Conservation (phyloP, 225 moss, liverwort and hornwort genomes). For the Anthoceros angustus region DNA sequence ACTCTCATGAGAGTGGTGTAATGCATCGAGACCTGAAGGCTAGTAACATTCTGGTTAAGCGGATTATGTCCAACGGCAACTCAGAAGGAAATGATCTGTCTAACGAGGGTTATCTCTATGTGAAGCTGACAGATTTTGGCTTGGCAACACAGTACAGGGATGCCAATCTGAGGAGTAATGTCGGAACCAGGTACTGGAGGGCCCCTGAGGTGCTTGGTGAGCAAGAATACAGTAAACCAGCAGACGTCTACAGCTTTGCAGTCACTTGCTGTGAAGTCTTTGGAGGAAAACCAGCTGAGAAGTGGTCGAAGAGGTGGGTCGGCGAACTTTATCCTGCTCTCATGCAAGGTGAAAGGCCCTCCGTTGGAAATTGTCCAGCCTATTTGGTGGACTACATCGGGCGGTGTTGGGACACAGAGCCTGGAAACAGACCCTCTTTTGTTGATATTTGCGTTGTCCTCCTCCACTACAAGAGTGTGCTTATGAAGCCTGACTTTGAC, state of each 20-base stretch:
- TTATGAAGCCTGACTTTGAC: not conserved
- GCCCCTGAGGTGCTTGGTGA: not conserved
- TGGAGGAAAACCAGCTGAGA: not conserved
- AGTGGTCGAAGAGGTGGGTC: too few species aligned
- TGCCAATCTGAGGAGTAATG: not conserved
- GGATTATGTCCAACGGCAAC: conserved; percentile 1
- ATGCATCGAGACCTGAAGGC: conserved; percentile 2
- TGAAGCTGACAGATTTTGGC: conserved; percentile 2
- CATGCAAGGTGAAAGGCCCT: not conserved
- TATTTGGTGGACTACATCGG: not conserved
- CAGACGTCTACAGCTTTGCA: conserved; percentile 4
- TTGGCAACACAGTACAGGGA: not conserved
- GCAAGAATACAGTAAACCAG: not conserved
- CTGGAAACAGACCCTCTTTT: not conserved
- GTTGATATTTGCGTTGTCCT: not conserved
- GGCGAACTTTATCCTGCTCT: too few species aligned
- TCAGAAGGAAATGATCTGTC: not conserved
- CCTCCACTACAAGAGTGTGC: not conserved
- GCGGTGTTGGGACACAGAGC: not conserved
- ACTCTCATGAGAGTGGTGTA: conserved; percentile 1
- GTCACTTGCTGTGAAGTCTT: not conserved
- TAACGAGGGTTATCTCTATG: not conserved
- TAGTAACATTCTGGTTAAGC: not conserved
- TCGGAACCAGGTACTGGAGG: not conserved
- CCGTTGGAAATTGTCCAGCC: not conserved